Evolutionary conservation across 257 asterid genomes (phyloP).

Genomic region (Nicotiana sylvestris): DNA sequence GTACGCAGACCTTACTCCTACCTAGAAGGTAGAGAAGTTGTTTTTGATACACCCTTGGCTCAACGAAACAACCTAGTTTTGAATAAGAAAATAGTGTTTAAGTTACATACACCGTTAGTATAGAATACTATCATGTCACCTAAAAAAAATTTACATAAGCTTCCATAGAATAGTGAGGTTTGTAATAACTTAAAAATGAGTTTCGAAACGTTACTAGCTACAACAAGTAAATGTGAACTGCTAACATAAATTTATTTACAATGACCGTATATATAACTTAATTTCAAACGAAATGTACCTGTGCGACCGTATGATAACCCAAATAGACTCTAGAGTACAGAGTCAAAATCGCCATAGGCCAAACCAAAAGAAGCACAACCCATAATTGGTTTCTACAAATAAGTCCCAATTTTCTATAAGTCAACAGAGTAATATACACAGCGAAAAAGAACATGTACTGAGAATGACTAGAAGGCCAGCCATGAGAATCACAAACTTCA

Average conservation of each 20-base stretch:
- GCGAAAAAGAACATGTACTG: constrained; percentile 92
- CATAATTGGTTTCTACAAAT: constrained; percentile 54
- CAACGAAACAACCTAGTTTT: too few species aligned
- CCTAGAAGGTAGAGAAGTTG: too few species aligned
- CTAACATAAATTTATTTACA: background rate
- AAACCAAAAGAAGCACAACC: constrained; percentile 48
- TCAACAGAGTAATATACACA: constrained; percentile 55
- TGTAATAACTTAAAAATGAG: background rate
- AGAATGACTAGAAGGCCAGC: constrained; percentile 98
- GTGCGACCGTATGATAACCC: constrained; percentile 84
- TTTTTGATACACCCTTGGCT: too few species aligned
- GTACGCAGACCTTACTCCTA: too few species aligned
- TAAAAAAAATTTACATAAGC: too few species aligned
- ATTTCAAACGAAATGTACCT: constrained; percentile 29
- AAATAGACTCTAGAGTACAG: constrained; percentile 77
- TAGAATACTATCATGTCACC: too few species aligned
- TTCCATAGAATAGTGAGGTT: background rate
- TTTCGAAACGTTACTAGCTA: background rate
- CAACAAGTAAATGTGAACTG: background rate
- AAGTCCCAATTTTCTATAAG: constrained; percentile 44
- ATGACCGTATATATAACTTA: background rate
- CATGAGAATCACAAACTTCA: constrained; percentile 91
- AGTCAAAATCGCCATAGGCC: constrained; percentile 83
- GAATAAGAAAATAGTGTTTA: too few species aligned
- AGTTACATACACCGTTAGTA: too few species aligned